Percentiles rank a stretch among this genome's conserved stretches.
Conservation (phyloP, 1,284 basidiomycete species). For the Stygiomarasmius scandens region DNA sequence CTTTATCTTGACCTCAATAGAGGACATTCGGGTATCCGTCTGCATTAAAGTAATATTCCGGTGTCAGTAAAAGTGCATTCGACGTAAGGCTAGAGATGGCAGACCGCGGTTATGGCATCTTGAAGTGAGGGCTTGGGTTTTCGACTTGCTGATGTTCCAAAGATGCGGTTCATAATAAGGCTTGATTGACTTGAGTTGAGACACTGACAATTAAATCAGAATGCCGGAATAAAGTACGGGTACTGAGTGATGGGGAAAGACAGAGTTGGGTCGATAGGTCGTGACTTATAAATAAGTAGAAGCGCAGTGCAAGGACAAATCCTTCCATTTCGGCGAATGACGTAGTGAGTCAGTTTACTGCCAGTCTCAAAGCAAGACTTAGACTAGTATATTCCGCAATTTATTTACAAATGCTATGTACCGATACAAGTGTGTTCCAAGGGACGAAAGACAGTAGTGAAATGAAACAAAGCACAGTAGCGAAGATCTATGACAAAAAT, state of each 20-base stretch:
- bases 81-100: slow-evolving; percentile 28
- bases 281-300: too few species aligned
- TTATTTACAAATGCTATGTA: too few species aligned
- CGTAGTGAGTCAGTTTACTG: too few species aligned
- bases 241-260: too few species aligned
- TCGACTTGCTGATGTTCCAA: slow-evolving; percentile 74
- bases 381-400: too few species aligned
- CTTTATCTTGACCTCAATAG: slow-evolving; percentile 96
- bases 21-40: slow-evolving; percentile 89
- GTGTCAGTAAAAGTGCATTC: slow-evolving; percentile 17
- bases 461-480: background rate
- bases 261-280: too few species aligned
- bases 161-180: slow-evolving; percentile 75
- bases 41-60: slow-evolving; percentile 31
- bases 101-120: slow-evolving; percentile 89
- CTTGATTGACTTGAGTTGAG: background rate
- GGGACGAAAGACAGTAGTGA: background rate
- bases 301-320: too few species aligned
- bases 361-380: too few species aligned
- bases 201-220: background rate
- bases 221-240: background rate
- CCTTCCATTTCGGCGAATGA: too few species aligned
- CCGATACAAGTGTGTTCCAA: background rate
- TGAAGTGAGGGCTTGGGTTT: slow-evolving; percentile 89
- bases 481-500: slow-evolving; percentile 39